Percentiles rank a stretch among this genome's conserved stretches.
These are phyloP conservation scores for Draba incana DNA, from an alignment of 345 rosid species.

Conservation along the genomic window DNA sequence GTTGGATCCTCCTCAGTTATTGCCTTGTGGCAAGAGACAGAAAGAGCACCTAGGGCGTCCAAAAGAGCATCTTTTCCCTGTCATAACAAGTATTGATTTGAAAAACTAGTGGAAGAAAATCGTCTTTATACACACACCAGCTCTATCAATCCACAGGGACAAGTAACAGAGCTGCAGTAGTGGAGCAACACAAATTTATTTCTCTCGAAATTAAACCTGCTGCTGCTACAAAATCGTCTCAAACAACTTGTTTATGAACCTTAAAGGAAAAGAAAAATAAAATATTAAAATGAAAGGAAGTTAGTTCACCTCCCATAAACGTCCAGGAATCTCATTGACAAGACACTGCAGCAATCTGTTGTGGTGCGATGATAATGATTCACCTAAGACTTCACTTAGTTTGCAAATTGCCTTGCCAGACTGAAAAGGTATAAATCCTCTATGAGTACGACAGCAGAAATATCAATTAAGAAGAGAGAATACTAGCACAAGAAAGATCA, in stretches of 20 bases:
- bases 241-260: slow-evolving; percentile 4
- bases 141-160: slow-evolving; percentile 18
- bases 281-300: slow-evolving; percentile 1
- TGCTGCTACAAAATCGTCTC: slow-evolving; percentile 7
- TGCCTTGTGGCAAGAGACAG: slow-evolving; percentile 73
- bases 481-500: slow-evolving; percentile 15
- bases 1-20: slow-evolving; percentile 65
- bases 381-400: slow-evolving; percentile 84
- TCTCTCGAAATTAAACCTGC: slow-evolving; percentile 1
- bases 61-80: slow-evolving; percentile 94
- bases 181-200: background rate
- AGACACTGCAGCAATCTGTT: slow-evolving; percentile 63
- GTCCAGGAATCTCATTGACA: slow-evolving; percentile 85
- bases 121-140: background rate
- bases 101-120: slow-evolving; percentile 21
- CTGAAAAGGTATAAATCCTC: slow-evolving; percentile 48
- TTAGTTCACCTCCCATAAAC: slow-evolving; percentile 84
- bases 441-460: slow-evolving; percentile 21
- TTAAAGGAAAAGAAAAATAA: slow-evolving; percentile 15
- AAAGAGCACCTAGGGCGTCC: slow-evolving; percentile 78
- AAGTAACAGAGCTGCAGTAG: slow-evolving; percentile 22
- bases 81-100: slow-evolving; percentile 23
- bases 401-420: slow-evolving; percentile 83
- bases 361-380: slow-evolving; percentile 69
- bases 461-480: slow-evolving; percentile 13